Evolutionary conservation across 345 rosid genomes (phyloP).

Genomic region (Carallia pectinifolia): DNA sequence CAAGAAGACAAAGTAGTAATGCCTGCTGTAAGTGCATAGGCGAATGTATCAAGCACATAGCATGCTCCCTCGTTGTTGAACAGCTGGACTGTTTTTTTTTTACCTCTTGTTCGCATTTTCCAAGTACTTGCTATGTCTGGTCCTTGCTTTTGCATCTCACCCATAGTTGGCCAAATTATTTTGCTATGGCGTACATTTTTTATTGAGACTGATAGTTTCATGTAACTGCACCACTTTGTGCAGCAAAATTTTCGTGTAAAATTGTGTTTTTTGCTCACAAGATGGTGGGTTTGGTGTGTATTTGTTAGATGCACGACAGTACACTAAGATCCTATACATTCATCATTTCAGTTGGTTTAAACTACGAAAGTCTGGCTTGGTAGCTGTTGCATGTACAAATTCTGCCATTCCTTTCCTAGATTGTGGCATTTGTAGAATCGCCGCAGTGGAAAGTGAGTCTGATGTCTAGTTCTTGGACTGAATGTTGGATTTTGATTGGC

Average conservation of each 20-base stretch:
- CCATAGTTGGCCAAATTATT: too few species aligned
- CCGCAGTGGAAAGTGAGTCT: too few species aligned
- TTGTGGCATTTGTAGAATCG: too few species aligned
- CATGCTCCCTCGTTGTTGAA: not conserved
- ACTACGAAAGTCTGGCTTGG: too few species aligned
- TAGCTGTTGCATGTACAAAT: too few species aligned
- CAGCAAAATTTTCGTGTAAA: not conserved
- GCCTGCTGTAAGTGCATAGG: not conserved
- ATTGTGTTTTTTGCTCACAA: not conserved
- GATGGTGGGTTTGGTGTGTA: not conserved
- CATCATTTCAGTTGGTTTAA: too few species aligned
- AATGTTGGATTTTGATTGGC: too few species aligned
- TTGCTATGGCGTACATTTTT: not conserved
- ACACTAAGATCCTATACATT: not conserved
- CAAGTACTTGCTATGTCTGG: not conserved
- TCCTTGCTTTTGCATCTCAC: not conserved
- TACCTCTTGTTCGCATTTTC: conserved; percentile 3
- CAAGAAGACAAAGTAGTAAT: conserved; percentile 39
- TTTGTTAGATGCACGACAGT: not conserved
- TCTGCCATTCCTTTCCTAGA: too few species aligned
- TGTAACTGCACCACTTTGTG: not conserved
- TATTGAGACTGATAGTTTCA: not conserved
- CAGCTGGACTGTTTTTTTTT: not conserved
- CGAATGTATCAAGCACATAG: not conserved
- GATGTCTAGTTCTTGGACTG: too few species aligned